Conservation (phyloP, 768 basidiomycete species). For the Amylocystis lapponica region DNA sequence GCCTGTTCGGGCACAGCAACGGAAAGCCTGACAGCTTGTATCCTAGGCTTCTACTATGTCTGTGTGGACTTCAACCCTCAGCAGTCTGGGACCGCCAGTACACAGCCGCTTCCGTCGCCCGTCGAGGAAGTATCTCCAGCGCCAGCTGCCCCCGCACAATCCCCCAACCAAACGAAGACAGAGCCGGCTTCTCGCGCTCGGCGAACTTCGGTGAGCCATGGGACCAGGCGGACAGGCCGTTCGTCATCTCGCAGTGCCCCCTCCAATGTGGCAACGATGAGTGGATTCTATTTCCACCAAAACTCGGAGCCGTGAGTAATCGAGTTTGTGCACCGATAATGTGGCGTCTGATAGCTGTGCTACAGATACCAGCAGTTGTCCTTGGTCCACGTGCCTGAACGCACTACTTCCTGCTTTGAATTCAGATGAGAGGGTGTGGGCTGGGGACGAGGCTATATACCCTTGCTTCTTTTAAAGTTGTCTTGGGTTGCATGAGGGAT, state of each 20-base stretch:
- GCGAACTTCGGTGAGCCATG: slow-evolving; percentile 29
- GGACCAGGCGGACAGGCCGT: slow-evolving; percentile 25
- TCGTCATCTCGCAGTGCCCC: slow-evolving; percentile 44
- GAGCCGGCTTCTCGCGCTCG: slow-evolving; percentile 16
- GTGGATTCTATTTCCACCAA: slow-evolving; percentile 90
- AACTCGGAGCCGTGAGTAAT: slow-evolving; percentile 85
- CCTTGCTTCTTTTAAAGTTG: slow-evolving; percentile 1
- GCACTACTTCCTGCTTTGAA: slow-evolving; percentile 75
- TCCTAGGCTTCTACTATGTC: slow-evolving; percentile 86
- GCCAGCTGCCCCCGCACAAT: slow-evolving; percentile 10
- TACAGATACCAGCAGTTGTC: slow-evolving; percentile 85
- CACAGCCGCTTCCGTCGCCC: slow-evolving; percentile 10
- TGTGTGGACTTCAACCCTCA: slow-evolving; percentile 88
- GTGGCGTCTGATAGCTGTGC: slow-evolving; percentile 6
- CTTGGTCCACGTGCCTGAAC: slow-evolving; percentile 70
- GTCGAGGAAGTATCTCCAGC: too few species aligned
- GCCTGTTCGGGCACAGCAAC: background rate
- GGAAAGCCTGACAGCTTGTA: background rate
- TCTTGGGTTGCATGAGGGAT: background rate
- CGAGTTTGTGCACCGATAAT: background rate
- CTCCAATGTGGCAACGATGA: slow-evolving; percentile 65
- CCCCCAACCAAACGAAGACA: slow-evolving; percentile 30
- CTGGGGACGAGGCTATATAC: background rate
- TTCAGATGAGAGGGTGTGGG: slow-evolving; percentile 43
- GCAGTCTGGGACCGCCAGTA: slow-evolving; percentile 24